These are phyloP conservation scores for Casuarina cunninghamiana DNA, from an alignment of 306 rosid species.

Conservation along the genomic window DNA sequence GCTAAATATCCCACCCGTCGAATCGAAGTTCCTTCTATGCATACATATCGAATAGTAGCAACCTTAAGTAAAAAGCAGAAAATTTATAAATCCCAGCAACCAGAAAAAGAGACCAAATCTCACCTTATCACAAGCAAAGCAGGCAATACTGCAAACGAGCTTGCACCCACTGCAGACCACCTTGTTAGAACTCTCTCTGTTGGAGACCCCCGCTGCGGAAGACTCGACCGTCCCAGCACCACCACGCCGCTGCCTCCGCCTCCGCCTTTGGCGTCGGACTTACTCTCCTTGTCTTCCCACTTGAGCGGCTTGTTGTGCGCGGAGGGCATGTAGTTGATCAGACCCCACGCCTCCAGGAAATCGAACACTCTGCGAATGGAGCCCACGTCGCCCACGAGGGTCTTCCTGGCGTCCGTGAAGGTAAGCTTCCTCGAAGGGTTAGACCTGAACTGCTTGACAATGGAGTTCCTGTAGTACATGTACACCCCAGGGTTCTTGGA, in stretches of 20 bases:
- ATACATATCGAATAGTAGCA: background rate
- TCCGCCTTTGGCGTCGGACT: constrained; percentile 35
- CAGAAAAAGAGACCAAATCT: background rate
- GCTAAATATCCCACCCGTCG: background rate
- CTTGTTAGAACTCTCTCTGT: constrained; percentile 52
- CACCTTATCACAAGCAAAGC: constrained; percentile 95
- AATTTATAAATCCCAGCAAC: background rate
- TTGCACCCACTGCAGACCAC: constrained; percentile 88
- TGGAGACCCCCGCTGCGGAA: background rate
- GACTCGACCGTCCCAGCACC: background rate
- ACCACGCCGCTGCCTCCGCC: background rate
- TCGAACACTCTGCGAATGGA: constrained; percentile 84
- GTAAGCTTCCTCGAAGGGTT: constrained; percentile 65
- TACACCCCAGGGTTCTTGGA: constrained; percentile 75
- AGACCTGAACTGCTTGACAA: constrained; percentile 62
- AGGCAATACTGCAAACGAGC: constrained; percentile 72
- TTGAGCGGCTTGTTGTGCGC: constrained; percentile 58
- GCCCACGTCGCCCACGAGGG: constrained; percentile 84
- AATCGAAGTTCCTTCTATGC: background rate
- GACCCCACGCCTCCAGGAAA: constrained; percentile 85
- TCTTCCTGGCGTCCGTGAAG: constrained; percentile 85
- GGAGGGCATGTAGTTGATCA: constrained; percentile 72
- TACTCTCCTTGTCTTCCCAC: constrained; percentile 84
- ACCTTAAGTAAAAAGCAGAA: background rate
- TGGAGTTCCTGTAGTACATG: constrained; percentile 77